Percentiles rank a stretch among this genome's conserved stretches.
Evolutionary conservation across 768 basidiomycete genomes (phyloP).

Genomic region (Lentinula detonsa): DNA sequence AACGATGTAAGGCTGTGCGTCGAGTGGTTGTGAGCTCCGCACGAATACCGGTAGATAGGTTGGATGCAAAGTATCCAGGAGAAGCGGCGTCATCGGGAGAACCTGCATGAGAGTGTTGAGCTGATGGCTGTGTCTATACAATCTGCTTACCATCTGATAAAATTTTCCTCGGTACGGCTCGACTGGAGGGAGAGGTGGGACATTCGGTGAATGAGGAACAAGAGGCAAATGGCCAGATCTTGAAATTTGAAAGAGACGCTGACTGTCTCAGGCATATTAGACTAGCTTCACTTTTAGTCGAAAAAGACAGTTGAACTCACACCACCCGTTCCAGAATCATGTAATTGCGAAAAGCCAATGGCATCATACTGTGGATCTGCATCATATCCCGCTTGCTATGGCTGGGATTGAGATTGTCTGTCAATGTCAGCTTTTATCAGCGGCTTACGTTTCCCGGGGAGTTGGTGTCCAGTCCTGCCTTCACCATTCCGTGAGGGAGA

Average conservation of each 20-base stretch:
- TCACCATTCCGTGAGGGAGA: constrained; percentile 65
- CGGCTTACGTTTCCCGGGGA: constrained; percentile 49
- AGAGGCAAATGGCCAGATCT: constrained; percentile 46
- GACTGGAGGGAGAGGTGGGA: constrained; percentile 35
- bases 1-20: constrained; percentile 53
- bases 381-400: constrained; percentile 45
- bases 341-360: constrained; percentile 60
- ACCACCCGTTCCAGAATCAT: constrained; percentile 44
- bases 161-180: constrained; percentile 45
- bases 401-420: background rate
- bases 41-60: constrained; percentile 52
- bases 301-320: background rate
- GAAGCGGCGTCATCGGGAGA: constrained; percentile 55
- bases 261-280: constrained; percentile 22
- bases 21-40: constrained; percentile 58
- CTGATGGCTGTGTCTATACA: background rate
- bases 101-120: constrained; percentile 23
- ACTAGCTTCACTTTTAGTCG: background rate
- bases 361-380: constrained; percentile 32
- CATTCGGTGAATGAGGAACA: constrained; percentile 49
- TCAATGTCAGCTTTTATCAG: background rate
- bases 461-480: constrained; percentile 63
- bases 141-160: constrained; percentile 37
- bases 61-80: constrained; percentile 62
- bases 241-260: constrained; percentile 56